phyloP scores from a whole-genome alignment of 2,329 filamentous ascomycete genomes.

The Clarireedia hainanense region DNA sequence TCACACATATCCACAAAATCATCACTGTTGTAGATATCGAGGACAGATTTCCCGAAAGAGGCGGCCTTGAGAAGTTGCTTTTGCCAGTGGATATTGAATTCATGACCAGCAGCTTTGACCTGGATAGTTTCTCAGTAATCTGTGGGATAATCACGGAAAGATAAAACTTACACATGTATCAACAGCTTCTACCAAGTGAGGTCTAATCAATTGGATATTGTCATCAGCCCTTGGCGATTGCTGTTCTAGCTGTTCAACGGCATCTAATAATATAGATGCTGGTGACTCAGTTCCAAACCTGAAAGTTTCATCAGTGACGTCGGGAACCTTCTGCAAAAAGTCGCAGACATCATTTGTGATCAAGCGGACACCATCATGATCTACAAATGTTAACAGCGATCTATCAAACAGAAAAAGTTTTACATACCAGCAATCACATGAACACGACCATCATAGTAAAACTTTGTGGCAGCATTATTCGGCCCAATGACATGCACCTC shows the following conservation, averaged over 20 bases:
- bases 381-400: slow-evolving; percentile 30
- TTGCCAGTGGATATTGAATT: slow-evolving; percentile 87
- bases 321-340: slow-evolving; percentile 89
- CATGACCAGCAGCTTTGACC: slow-evolving; percentile 82
- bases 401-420: neutral
- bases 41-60: slow-evolving; percentile 93
- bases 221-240: slow-evolving; percentile 97
- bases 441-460: slow-evolving; percentile 85
- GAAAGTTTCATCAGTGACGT: slow-evolving; percentile 82
- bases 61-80: slow-evolving; percentile 94
- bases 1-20: slow-evolving; percentile 99
- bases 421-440: slow-evolving; percentile 74
- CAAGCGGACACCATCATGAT: slow-evolving; percentile 77
- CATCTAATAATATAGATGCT: slow-evolving; percentile 87
- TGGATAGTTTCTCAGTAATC: slow-evolving; percentile 16
- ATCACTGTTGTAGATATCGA: slow-evolving; percentile 96
- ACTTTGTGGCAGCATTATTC: slow-evolving; percentile 64
- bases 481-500: slow-evolving; percentile 92
- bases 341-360: slow-evolving; percentile 94
- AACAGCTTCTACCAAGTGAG: slow-evolving; percentile 83
- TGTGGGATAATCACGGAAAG: neutral
- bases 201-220: slow-evolving; percentile 87
- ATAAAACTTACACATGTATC: slow-evolving; percentile 60
- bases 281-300: slow-evolving; percentile 80
- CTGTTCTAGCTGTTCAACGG: slow-evolving; percentile 80